Percentiles rank a stretch among this genome's conserved stretches.
Evolutionary conservation across 1,284 basidiomycete genomes (phyloP).

Genomic region (Cystobasidiaceae sp.): DNA sequence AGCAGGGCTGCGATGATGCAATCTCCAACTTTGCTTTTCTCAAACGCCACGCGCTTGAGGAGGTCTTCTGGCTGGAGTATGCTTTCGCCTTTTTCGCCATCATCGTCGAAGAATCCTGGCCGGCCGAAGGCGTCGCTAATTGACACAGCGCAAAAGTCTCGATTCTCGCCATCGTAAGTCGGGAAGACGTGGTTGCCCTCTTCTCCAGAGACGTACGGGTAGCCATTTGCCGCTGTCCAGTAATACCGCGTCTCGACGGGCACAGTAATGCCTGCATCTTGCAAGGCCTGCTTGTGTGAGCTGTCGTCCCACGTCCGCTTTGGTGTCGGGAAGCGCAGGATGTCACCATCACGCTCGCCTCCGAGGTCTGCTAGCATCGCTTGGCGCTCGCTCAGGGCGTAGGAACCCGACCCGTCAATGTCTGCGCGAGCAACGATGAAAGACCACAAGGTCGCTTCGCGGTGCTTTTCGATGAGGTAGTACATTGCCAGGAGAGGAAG

Average conservation of each 20-base stretch:
- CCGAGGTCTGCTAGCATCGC: constrained; percentile 3
- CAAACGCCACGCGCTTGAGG: constrained; percentile 45
- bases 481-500: constrained; percentile 5
- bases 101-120: constrained; percentile 18
- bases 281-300: not conserved
- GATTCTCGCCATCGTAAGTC: constrained; percentile 1
- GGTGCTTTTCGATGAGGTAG: constrained; percentile 23
- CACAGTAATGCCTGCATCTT: constrained; percentile 1
- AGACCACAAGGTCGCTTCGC: constrained; percentile 19
- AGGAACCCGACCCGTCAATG: not conserved
- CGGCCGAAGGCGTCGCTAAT: constrained; percentile 29
- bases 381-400: not conserved
- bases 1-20: constrained; percentile 46
- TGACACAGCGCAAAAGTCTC: constrained; percentile 25
- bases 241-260: not conserved
- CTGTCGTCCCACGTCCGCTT: not conserved
- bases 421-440: constrained; percentile 8
- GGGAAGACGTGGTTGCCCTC: constrained; percentile 19
- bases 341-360: not conserved
- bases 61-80: constrained; percentile 34
- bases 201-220: constrained; percentile 11
- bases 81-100: not conserved
- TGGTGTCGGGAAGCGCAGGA: not conserved
- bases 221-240: constrained; percentile 7
- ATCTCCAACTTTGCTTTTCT: constrained; percentile 45